A percentile compares a stretch with the other conserved stretches of the same genome.
phyloP scores from a whole-genome alignment of 495 filamentous ascomycete species.

The Neurospora sp. region DNA sequence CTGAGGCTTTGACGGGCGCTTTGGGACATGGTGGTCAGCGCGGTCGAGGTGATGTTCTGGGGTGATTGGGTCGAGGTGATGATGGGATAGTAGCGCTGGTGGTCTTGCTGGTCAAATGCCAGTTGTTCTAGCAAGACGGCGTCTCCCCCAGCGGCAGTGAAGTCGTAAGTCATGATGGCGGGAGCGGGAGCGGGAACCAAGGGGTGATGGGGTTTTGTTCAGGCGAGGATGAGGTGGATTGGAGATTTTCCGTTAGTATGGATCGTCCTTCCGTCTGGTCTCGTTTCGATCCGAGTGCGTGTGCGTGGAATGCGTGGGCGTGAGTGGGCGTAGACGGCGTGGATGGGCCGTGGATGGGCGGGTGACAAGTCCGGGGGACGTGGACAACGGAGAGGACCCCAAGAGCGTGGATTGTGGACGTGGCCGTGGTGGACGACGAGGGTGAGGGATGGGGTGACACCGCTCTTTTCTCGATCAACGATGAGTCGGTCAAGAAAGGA shows the following conservation, averaged over 20 bases:
- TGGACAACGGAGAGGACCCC: background rate
- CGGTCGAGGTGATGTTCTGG: slow-evolving; percentile 32
- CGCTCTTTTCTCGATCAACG: slow-evolving; percentile 24
- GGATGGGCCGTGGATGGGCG: background rate
- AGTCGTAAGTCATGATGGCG: slow-evolving; percentile 47
- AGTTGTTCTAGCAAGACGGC: slow-evolving; percentile 43
- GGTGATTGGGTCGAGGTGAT: slow-evolving; percentile 30
- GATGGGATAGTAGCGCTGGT: slow-evolving; percentile 32
- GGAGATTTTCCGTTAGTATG: slow-evolving; percentile 20
- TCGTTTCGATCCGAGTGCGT: background rate
- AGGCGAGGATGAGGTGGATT: slow-evolving; percentile 14
- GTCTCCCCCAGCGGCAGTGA: slow-evolving; percentile 40
- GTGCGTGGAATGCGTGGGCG: background rate
- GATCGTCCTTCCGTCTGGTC: background rate
- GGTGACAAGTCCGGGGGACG: background rate
- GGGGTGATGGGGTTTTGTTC: slow-evolving; percentile 4
- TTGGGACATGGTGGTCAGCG: slow-evolving; percentile 34
- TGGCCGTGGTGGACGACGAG: slow-evolving; percentile 3
- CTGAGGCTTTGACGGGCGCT: slow-evolving; percentile 26
- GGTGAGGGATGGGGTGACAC: slow-evolving; percentile 19
- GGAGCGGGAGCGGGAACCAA: slow-evolving; percentile 11
- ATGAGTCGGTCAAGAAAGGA: slow-evolving; percentile 26
- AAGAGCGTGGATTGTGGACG: slow-evolving; percentile 12
- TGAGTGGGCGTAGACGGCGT: background rate
- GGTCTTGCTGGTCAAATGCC: slow-evolving; percentile 42